Conservation (phyloP, 441 rosid genomes). For the Eutrema salsugineum region DNA sequence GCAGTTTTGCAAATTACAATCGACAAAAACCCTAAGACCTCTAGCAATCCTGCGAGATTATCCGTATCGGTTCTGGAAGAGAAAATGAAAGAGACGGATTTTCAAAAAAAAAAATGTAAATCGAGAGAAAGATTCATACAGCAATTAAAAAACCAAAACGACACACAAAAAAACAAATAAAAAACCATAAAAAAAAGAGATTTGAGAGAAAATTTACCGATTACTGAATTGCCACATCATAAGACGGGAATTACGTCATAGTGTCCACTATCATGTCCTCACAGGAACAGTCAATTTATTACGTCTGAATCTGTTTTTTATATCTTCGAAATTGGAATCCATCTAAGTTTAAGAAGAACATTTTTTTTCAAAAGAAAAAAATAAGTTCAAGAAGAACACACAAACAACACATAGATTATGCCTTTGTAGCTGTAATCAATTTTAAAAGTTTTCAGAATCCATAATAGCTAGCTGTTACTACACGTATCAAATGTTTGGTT, state of each 20-base stretch:
- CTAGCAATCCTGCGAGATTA: background rate
- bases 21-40: slow-evolving; percentile 13
- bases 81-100: slow-evolving; percentile 8
- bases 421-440: background rate
- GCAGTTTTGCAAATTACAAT: background rate
- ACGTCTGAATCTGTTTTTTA: background rate
- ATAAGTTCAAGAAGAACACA: background rate
- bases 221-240: background rate
- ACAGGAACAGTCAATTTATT: background rate
- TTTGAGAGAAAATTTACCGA: background rate
- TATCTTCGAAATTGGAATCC: too few relatives aligned
- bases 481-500: background rate
- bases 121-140: background rate
- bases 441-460: background rate
- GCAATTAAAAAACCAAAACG: background rate
- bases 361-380: too few relatives aligned
- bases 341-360: background rate
- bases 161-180: too few relatives aligned
- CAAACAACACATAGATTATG: background rate
- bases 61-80: background rate
- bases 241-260: background rate
- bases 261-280: background rate
- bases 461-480: background rate
- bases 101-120: background rate
- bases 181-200: background rate